Evolutionary conservation across 2,329 filamentous ascomycete species (phyloP).

Genomic region (Fonsecaea multimorphosa): DNA sequence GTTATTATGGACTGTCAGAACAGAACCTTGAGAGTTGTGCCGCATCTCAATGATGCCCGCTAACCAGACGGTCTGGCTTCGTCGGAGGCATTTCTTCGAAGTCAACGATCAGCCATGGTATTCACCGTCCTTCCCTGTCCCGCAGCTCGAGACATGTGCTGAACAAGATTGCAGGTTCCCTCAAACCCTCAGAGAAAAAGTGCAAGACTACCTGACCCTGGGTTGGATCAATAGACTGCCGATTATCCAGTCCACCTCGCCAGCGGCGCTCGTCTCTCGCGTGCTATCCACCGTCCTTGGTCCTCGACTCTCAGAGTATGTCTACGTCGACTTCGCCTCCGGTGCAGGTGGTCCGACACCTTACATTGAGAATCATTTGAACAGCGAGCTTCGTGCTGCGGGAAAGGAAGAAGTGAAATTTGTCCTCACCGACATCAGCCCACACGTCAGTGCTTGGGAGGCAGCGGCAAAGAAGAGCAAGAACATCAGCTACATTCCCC

Average conservation of each 20-base stretch:
- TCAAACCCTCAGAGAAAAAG: conserved; percentile 60
- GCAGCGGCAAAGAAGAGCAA: conserved; percentile 58
- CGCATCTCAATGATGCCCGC: conserved; percentile 1
- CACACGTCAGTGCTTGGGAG: conserved; percentile 67
- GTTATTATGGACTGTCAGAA: conserved; percentile 5
- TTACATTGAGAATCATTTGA: conserved; percentile 65
- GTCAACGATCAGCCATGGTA: conserved; percentile 72
- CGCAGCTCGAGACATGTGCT: conserved; percentile 14
- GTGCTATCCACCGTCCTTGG: conserved; percentile 62
- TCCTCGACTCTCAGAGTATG: conserved; percentile 58
- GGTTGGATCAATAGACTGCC: conserved; percentile 68
- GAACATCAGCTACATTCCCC: conserved; percentile 64
- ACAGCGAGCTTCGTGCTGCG: conserved; percentile 46
- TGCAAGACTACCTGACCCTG: conserved; percentile 69
- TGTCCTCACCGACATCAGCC: conserved; percentile 70
- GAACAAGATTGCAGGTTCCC: conserved; percentile 62
- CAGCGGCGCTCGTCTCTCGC: conserved; percentile 66
- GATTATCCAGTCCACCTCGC: conserved; percentile 61
- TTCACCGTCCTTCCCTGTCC: conserved; percentile 36
- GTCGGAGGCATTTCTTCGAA: conserved; percentile 64
- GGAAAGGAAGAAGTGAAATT: conserved; percentile 56
- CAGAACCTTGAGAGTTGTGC: not conserved
- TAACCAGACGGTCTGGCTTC: conserved; percentile 24
- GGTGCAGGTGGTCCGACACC: conserved; percentile 75
- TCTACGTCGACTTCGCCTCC: conserved; percentile 76